phyloP scores from a whole-genome alignment of 306 rosid genomes.

The Prunus padus region DNA sequence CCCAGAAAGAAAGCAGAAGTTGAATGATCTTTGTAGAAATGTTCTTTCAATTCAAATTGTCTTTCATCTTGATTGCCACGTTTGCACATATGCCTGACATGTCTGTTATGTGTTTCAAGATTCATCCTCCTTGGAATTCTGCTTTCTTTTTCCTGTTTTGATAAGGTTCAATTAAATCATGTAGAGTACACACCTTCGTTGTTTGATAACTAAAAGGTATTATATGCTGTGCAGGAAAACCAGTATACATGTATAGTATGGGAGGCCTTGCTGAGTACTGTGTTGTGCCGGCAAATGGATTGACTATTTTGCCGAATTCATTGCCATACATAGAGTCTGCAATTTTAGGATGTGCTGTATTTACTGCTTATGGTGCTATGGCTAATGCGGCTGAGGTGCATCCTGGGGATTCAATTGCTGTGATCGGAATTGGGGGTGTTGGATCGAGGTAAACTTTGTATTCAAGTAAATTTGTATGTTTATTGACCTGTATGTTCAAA shows the following conservation, averaged over 20 bases:
- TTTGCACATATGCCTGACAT: neutral
- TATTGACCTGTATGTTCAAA: neutral
- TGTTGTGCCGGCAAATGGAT: slow-evolving; percentile 86
- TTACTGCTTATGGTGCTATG: slow-evolving; percentile 99
- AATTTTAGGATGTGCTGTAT: slow-evolving; percentile 94
- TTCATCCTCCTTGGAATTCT: neutral
- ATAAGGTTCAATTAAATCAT: neutral
- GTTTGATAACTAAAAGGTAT: slow-evolving; percentile 27
- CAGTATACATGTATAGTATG: slow-evolving; percentile 89
- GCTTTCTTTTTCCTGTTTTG: neutral
- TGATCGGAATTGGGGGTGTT: slow-evolving; percentile 91
- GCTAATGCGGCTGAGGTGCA: slow-evolving; percentile 93
- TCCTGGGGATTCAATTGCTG: slow-evolving; percentile 93
- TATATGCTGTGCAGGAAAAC: slow-evolving; percentile 60
- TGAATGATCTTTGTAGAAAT: neutral
- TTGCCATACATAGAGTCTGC: slow-evolving; percentile 88
- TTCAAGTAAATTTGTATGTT: neutral
- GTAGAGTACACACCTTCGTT: neutral
- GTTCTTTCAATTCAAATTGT: neutral
- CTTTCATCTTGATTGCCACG: neutral
- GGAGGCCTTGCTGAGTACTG: slow-evolving; percentile 99
- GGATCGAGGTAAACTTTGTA: slow-evolving; percentile 73
- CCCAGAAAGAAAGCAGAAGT: too few relatives aligned
- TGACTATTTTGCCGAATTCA: slow-evolving; percentile 63
- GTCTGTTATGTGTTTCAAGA: neutral